Percentiles rank a stretch among this genome's conserved stretches.
phyloP scores from a whole-genome alignment of 805 yeast species.

The Schizosaccharomyces osmophilus region DNA sequence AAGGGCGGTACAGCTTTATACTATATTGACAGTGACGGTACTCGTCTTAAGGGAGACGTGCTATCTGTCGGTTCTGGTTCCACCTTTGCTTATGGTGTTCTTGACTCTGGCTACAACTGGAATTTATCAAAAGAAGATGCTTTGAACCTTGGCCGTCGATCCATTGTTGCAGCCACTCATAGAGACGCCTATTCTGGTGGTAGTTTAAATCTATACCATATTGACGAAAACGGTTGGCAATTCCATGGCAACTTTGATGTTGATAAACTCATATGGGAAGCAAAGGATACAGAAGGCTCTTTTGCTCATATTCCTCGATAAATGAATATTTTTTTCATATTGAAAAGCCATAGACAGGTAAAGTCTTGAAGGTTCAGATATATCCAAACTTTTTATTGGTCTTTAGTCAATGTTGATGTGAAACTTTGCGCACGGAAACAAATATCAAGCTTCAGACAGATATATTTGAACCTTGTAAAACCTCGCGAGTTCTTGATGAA shows the following conservation, averaged over 20 bases:
- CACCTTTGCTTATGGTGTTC: slow-evolving; percentile 94
- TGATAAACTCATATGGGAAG: slow-evolving; percentile 74
- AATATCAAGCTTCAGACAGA: no score
- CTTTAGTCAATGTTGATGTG: no score
- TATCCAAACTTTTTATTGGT: no score
- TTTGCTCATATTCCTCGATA: slow-evolving; percentile 45
- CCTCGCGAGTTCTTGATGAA: no score
- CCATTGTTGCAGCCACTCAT: slow-evolving; percentile 91
- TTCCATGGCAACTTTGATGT: slow-evolving; percentile 90
- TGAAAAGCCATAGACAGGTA: no score
- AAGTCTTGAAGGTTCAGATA: no score
- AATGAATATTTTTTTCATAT: background rate
- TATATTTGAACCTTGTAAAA: no score
- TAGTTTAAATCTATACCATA: slow-evolving; percentile 76
- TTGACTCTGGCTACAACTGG: slow-evolving; percentile 81
- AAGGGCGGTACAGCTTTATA: slow-evolving; percentile 83
- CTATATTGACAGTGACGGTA: slow-evolving; percentile 93
- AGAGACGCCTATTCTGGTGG: slow-evolving; percentile 97
- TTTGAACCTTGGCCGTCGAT: slow-evolving; percentile 75
- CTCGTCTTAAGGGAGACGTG: slow-evolving; percentile 77
- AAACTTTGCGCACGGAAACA: no score
- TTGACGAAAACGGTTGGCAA: slow-evolving; percentile 81
- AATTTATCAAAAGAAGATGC: slow-evolving; percentile 85
- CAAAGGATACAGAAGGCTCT: slow-evolving; percentile 67
- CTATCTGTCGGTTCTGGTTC: slow-evolving; percentile 98